Evolutionary conservation across 257 asterid species (phyloP).

Genomic region (Solanum tarapatanum): DNA sequence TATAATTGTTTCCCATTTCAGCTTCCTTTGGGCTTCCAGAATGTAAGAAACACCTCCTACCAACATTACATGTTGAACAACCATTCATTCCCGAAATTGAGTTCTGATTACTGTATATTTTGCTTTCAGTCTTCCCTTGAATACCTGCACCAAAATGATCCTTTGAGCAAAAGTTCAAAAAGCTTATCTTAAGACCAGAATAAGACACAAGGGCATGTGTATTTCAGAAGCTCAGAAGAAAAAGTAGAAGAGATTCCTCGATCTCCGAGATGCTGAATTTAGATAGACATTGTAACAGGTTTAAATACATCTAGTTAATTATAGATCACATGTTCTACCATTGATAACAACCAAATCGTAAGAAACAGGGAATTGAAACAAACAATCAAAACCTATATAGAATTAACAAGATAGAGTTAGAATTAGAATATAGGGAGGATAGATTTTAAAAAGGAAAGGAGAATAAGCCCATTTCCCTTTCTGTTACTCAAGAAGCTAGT

Average conservation of each 20-base stretch:
- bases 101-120: background rate
- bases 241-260: background rate
- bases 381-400: background rate
- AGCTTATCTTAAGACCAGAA: background rate
- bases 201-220: background rate
- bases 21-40: conserved; percentile 29
- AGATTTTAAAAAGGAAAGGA: background rate
- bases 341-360: background rate
- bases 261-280: background rate
- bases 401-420: background rate
- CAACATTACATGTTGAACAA: conserved; percentile 18
- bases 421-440: background rate
- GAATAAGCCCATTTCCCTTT: background rate
- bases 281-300: background rate
- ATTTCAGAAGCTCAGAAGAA: background rate
- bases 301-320: background rate
- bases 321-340: background rate
- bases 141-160: conserved; percentile 13
- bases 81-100: conserved; percentile 18
- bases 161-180: background rate
- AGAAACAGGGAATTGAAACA: background rate
- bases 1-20: conserved; percentile 13
- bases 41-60: conserved; percentile 28
- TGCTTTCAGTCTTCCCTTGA: conserved; percentile 3
- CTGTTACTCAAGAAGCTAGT: background rate